Evolutionary conservation across 192 early-diverging fungal species (phyloP), one percentile per base, ranked within the genome.

Genomic region (Coemansia sp.): DNA sequence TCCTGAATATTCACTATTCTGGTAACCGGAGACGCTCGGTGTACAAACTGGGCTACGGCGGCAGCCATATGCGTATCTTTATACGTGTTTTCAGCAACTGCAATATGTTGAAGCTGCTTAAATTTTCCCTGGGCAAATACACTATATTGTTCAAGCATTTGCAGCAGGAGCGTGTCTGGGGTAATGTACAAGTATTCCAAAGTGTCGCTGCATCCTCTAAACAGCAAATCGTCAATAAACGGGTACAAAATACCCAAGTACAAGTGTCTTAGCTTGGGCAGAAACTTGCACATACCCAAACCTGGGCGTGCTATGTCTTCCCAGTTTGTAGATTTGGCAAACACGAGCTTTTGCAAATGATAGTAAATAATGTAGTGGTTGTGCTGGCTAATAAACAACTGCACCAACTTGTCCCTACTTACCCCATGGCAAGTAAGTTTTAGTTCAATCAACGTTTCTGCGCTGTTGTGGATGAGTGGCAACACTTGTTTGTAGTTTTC

Each of bases 221-320:
- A 70, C 49, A 70, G 29, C 27, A 59, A 37, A 21, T 70, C 68
- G 27, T 70, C 68, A 17, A 3, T 16, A 22, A 70, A 70, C 2
- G 68, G 68, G 21, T 64, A 70, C 3, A 48, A 14, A 0, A 58
- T 58, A 0, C 55, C 61, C 50, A 70, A 2, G 3, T 64, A 27
- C 17, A 70, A 26, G 21, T 58, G 25, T 7, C 27, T 7, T 16
- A 69, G 61, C 45, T 57, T 58, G 10, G 68, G 68, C 23, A 62
- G 12, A 19, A 57, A 55, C 21, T 19, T 16, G 25, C 37, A 39
- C 11, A 6, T 16, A 2, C 35, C n/a, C 2, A 54, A 16, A 6
- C 22, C n/a, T 0, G 53, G 52, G 0, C 26, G 22, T 9, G 31
- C 5, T 17, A 41, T 7, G 25, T 39, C 41, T 7, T 26, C 23